Evolutionary conservation across 805 yeast genomes (phyloP).

Genomic region (Jamesozyma lodderae): DNA sequence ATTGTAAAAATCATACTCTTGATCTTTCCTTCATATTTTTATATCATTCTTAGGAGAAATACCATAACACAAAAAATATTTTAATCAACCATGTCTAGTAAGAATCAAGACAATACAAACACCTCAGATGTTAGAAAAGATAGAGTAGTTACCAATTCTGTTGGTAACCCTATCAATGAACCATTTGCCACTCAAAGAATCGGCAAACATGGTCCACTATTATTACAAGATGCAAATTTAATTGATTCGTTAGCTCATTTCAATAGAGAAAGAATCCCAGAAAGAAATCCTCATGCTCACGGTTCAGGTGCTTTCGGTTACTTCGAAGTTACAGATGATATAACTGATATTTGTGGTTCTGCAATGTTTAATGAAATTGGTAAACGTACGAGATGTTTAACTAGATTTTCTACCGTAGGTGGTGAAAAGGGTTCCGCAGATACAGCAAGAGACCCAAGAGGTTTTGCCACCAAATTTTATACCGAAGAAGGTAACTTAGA

Average conservation of each 20-base stretch:
- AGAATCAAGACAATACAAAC: conserved; percentile 19
- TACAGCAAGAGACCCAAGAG: conserved; percentile 61
- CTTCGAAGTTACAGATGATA: conserved; percentile 81
- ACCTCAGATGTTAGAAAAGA: conserved; percentile 25
- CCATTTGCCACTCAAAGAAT: conserved; percentile 71
- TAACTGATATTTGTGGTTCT: conserved; percentile 61
- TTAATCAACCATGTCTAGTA: neutral
- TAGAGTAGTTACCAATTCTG: conserved; percentile 61
- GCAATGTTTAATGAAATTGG: conserved; percentile 67
- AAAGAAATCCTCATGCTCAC: conserved; percentile 88
- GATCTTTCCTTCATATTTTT: no score
- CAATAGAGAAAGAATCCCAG: conserved; percentile 85
- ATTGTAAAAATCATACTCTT: no score
- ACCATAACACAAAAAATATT: neutral
- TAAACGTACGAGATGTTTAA: conserved; percentile 62
- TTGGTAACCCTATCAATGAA: conserved; percentile 69
- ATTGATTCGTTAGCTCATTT: conserved; percentile 79
- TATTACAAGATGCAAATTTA: conserved; percentile 73
- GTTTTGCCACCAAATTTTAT: conserved; percentile 55
- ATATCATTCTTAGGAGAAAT: no score
- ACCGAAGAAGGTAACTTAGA: conserved; percentile 63
- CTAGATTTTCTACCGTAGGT: conserved; percentile 69
- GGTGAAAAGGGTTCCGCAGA: conserved; percentile 63
- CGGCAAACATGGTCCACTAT: conserved; percentile 67
- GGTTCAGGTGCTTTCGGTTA: conserved; percentile 88